Conservation (phyloP, 805 yeast genomes). For the Ogataea paraovalis region DNA sequence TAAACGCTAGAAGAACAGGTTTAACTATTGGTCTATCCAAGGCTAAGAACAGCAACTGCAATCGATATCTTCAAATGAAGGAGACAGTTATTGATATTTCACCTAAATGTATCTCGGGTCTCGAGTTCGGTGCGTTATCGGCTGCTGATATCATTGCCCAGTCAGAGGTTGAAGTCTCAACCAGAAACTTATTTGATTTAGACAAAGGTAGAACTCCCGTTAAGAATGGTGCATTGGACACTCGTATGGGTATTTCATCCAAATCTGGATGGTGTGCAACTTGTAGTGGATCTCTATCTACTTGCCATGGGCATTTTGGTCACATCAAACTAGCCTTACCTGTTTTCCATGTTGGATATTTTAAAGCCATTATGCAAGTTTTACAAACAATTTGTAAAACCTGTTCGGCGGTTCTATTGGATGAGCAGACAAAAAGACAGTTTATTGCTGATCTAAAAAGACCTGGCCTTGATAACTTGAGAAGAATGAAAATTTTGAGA, state of each 20-base stretch:
- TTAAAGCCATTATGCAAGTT: constrained; percentile 84
- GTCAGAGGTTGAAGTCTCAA: constrained; percentile 88
- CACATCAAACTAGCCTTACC: constrained; percentile 91
- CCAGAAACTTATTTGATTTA: constrained; percentile 87
- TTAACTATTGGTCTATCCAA: background rate
- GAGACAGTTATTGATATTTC: constrained; percentile 64
- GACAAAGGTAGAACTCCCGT: constrained; percentile 86
- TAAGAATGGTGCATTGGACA: constrained; percentile 82
- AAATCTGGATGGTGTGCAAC: constrained; percentile 84
- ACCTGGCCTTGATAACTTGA: constrained; percentile 84
- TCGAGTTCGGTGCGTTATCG: constrained; percentile 90
- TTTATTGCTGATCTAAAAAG: constrained; percentile 76
- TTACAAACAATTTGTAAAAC: constrained; percentile 87
- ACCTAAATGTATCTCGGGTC: constrained; percentile 85
- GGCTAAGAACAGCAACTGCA: background rate
- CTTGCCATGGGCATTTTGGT: constrained; percentile 99
- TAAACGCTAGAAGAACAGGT: too few species aligned
- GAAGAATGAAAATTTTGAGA: constrained; percentile 86
- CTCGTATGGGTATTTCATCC: constrained; percentile 90
- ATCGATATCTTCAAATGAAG: constrained; percentile 25
- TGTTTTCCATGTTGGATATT: constrained; percentile 96
- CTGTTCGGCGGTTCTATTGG: constrained; percentile 75
- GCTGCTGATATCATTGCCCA: constrained; percentile 89
- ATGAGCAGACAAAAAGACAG: constrained; percentile 64
- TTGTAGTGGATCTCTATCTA: constrained; percentile 85